Evolutionary conservation across 768 basidiomycete genomes (phyloP), one percentile per base, ranked within the genome.

Genomic region (Hypholoma sublateritium): DNA sequence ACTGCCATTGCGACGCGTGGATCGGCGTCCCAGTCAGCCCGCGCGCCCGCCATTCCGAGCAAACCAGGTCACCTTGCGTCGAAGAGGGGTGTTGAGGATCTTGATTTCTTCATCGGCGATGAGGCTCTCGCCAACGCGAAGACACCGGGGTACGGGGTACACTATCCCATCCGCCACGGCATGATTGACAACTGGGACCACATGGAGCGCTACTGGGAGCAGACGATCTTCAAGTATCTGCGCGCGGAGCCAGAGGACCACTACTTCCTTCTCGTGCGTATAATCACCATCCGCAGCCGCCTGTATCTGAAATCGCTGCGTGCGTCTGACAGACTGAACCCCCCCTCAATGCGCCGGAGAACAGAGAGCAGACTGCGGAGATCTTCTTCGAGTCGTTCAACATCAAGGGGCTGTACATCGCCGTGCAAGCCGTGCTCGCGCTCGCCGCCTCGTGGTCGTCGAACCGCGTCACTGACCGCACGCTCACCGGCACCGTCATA

Each of bases 311-410:
- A 16, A 12, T 35, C 8, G 13, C 46, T 47, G 11, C 2, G 16
- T 28, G 4, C 16, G 25, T 16, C 21, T 25, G n/a, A 25, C 60
- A 98, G 96, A 99, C 97, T n/a, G 97, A 99, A 69, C 97, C 97
- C 4, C 96, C 97, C 21, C 86, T 99, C 55, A 98, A 99, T 70
- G 85, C 96, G 0, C 97, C 97, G 1, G 97, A 99, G 78, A 99
- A 98, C 77, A 83, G 97, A 65, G 97, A 99, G 74, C 96, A 96
- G 72, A 98, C 96, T 0, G 97, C 97, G 17, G 96, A 98, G 70
- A 98, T 98, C 77, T 98, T 99, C 83, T 99, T 98, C 72, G 97
- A 99, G 75, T 96, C 94, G 0, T 99, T 99, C 86, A 98, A 98
- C 75, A 95, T 98, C 77, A 91, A 95, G 69, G 96, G 96, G 19